A percentile compares a stretch with the other conserved stretches of the same genome.
These are phyloP conservation scores for Metschnikowia kofuensis DNA, from an alignment of 805 yeast species.

Conservation along the genomic window DNA sequence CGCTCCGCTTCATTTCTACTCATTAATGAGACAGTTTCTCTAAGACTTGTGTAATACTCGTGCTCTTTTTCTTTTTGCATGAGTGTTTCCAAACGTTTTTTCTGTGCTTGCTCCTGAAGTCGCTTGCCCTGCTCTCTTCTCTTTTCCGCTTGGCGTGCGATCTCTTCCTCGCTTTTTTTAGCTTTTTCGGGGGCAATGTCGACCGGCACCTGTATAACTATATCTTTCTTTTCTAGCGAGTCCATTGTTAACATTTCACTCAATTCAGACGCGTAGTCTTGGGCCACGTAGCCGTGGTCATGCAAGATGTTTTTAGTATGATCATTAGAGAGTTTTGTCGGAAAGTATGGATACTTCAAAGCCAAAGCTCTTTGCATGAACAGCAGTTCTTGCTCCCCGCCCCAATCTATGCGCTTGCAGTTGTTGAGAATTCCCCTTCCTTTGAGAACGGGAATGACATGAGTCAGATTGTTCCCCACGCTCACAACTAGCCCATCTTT, in stretches of 20 bases:
- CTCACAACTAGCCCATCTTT: conserved; percentile 72
- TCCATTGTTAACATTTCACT: conserved; percentile 56
- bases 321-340: conserved; percentile 59
- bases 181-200: conserved; percentile 54
- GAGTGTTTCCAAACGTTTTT: conserved; percentile 74
- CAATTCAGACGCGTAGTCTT: conserved; percentile 64
- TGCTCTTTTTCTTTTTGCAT: conserved; percentile 78
- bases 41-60: conserved; percentile 63
- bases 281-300: conserved; percentile 76
- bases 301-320: conserved; percentile 69
- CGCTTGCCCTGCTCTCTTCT: conserved; percentile 83
- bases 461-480: conserved; percentile 79
- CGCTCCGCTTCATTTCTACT: conserved; percentile 53
- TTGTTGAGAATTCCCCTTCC: conserved; percentile 64
- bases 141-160: conserved; percentile 70
- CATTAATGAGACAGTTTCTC: conserved; percentile 47
- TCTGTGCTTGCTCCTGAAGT: conserved; percentile 90
- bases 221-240: conserved; percentile 62
- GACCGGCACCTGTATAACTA: conserved; percentile 77
- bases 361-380: conserved; percentile 62
- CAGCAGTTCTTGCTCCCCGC: conserved; percentile 72
- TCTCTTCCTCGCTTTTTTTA: conserved; percentile 72
- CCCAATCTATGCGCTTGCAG: conserved; percentile 86
- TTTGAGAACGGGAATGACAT: conserved; percentile 75
- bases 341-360: conserved; percentile 90